Conservation (phyloP, 2,329 filamentous ascomycete species). For the Elsinoe batatas region DNA sequence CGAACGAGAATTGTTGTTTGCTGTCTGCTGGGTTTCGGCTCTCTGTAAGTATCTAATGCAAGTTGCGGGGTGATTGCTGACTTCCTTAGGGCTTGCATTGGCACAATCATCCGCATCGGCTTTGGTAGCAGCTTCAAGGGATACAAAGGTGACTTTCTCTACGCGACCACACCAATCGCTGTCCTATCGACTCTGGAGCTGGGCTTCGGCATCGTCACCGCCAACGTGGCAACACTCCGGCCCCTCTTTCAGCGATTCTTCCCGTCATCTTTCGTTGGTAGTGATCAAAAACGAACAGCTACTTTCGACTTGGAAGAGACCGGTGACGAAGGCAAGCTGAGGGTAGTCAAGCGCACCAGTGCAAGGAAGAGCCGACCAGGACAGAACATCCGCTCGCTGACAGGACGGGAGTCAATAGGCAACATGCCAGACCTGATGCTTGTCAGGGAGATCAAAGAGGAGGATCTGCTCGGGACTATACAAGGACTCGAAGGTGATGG, state of each 20-base stretch:
- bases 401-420: neutral
- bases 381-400: neutral
- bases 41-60: conserved; percentile 17
- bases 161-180: conserved; percentile 19
- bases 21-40: conserved; percentile 32
- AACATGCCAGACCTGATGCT: conserved; percentile 1
- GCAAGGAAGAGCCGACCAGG: neutral
- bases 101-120: neutral
- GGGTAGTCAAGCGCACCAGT: neutral
- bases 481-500: neutral
- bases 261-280: conserved; percentile 14
- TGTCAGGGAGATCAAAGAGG: neutral
- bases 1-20: conserved; percentile 31
- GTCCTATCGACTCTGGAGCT: conserved; percentile 25
- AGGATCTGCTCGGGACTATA: neutral
- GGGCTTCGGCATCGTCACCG: conserved; percentile 25
- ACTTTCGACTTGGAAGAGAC: neutral
- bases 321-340: neutral
- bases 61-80: neutral
- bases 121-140: neutral
- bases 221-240: conserved; percentile 24
- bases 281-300: neutral
- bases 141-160: conserved; percentile 20
- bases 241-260: conserved; percentile 23
- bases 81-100: neutral